These are phyloP conservation scores for Periconia sp. DNA, from an alignment of 2,329 filamentous ascomycete species.

Conservation along the genomic window DNA sequence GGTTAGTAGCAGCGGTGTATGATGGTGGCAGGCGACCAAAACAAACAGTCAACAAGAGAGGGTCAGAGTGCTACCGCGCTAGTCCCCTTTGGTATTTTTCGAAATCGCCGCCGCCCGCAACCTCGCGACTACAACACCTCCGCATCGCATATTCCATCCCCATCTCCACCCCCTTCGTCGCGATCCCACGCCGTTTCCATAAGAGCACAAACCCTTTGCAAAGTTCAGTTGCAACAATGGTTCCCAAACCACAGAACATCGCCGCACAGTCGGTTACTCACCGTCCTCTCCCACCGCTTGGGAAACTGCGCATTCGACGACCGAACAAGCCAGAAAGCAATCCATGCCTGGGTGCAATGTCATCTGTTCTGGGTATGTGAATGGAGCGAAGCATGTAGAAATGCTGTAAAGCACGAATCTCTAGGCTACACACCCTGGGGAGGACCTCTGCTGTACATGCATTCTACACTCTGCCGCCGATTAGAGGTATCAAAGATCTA, in stretches of 20 bases:
- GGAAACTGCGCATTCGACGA: conserved; percentile 64
- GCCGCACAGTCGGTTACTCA: conserved; percentile 41
- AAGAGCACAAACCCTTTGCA: neutral
- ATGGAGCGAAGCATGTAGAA: neutral
- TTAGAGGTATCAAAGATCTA: neutral
- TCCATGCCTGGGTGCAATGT: conserved; percentile 68
- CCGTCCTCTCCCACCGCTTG: conserved; percentile 60
- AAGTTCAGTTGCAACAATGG: conserved; percentile 27
- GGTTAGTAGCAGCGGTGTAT: neutral
- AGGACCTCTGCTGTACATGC: neutral
- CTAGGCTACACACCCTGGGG: neutral
- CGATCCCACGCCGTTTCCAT: conserved; percentile 1
- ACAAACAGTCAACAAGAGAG: conserved; percentile 1
- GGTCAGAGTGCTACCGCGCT: conserved; percentile 2
- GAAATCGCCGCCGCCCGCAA: neutral
- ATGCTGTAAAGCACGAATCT: neutral
- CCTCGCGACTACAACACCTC: neutral
- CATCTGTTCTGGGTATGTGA: conserved; percentile 62
- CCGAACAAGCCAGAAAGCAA: conserved; percentile 65
- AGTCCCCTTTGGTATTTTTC: conserved; percentile 11
- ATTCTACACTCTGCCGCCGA: neutral
- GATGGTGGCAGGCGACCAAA: neutral
- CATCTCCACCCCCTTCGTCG: neutral
- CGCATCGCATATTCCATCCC: neutral
- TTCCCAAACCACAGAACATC: conserved; percentile 38